phyloP scores from a whole-genome alignment of 192 early-diverging fungal genomes.

The Spinellus fusiger region DNA sequence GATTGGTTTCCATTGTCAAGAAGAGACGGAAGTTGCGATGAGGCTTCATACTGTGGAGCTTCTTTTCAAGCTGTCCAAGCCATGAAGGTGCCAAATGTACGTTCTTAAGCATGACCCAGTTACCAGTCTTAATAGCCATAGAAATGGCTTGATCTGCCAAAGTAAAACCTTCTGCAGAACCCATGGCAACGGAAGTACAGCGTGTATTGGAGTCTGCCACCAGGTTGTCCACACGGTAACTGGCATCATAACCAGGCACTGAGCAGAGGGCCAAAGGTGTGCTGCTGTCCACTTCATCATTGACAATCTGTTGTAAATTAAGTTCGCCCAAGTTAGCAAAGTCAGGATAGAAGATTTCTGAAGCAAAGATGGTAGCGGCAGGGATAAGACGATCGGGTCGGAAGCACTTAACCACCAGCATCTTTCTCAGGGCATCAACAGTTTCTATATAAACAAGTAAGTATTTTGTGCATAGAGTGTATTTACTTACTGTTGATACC shows the following conservation, averaged over 20 bases:
- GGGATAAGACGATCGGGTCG: constrained; percentile 85
- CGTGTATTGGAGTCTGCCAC: constrained; percentile 55
- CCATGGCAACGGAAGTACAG: constrained; percentile 91
- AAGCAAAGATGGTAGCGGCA: constrained; percentile 64
- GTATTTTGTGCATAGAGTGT: background rate
- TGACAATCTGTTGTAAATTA: constrained; percentile 61
- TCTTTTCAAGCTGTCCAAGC: constrained; percentile 95
- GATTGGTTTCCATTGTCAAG: constrained; percentile 96
- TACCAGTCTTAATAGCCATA: constrained; percentile 71
- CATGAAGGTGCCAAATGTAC: constrained; percentile 94
- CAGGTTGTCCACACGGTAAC: constrained; percentile 88
- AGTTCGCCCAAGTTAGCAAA: constrained; percentile 58
- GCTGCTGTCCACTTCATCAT: constrained; percentile 60
- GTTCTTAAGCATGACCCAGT: constrained; percentile 98
- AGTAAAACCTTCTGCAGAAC: constrained; percentile 88
- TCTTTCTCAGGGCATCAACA: constrained; percentile 64
- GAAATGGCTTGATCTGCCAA: constrained; percentile 90
- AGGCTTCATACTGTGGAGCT: constrained; percentile 79
- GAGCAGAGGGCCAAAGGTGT: constrained; percentile 91
- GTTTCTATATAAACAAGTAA: constrained; percentile 19
- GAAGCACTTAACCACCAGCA: constrained; percentile 79
- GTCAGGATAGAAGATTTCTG: constrained; percentile 57
- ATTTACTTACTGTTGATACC: constrained; percentile 24
- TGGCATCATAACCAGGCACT: constrained; percentile 92
- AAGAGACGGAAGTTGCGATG: constrained; percentile 88